Percentiles rank a stretch among this genome's conserved stretches.
These are phyloP conservation scores for Apiospora saccharicola DNA, from an alignment of 2,329 filamentous ascomycete species.

Conservation along the genomic window DNA sequence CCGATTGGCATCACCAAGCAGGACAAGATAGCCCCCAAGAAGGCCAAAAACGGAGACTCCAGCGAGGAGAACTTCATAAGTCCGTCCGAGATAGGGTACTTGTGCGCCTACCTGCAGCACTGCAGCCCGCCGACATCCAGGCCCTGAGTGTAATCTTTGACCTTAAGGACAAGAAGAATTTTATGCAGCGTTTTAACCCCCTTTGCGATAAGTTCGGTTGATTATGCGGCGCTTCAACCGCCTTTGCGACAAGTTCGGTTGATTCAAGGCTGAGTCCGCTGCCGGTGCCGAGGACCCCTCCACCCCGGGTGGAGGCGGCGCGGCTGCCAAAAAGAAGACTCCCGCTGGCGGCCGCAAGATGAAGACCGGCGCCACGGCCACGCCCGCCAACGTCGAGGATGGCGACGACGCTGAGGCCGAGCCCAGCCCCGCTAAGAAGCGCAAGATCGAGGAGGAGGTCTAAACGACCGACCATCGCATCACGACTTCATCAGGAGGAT, in stretches of 20 bases:
- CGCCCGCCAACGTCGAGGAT: background rate
- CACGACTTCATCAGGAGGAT: background rate
- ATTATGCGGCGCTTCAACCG: background rate
- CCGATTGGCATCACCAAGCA: background rate
- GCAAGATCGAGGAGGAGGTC: background rate
- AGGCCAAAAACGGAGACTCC: background rate
- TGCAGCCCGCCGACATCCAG: background rate
- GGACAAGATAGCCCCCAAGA: background rate
- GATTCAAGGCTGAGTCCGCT: background rate
- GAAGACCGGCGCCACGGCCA: background rate
- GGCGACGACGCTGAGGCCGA: background rate
- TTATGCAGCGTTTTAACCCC: conserved; percentile 6
- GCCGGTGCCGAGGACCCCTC: background rate
- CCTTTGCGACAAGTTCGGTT: background rate
- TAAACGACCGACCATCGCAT: background rate
- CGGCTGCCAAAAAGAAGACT: background rate
- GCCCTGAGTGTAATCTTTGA: background rate
- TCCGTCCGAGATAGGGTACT: background rate
- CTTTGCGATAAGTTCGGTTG: no score
- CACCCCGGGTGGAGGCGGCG: background rate
- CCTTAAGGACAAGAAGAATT: background rate
- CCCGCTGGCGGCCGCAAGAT: background rate
- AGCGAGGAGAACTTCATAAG: background rate
- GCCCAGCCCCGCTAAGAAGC: background rate
- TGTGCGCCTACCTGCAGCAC: background rate